Evolutionary conservation across 345 rosid genomes (phyloP).

Genomic region (Eucalyptus viminalis): DNA sequence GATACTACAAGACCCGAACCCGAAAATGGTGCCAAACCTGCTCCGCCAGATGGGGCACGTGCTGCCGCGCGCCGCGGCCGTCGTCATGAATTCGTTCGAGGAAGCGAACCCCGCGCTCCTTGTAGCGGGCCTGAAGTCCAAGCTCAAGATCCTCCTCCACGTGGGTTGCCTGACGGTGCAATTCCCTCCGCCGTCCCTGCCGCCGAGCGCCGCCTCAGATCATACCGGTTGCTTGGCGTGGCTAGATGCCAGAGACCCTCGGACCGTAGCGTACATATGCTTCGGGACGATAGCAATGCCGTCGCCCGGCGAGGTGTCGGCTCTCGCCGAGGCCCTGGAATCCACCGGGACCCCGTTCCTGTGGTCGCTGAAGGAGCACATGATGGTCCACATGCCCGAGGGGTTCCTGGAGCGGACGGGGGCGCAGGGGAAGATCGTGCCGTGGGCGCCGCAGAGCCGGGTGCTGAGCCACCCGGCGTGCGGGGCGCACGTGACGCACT

Average conservation of each 20-base stretch:
- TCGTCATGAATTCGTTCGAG: background rate
- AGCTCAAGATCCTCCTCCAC: background rate
- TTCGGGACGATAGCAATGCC: constrained; percentile 30
- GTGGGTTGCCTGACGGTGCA: background rate
- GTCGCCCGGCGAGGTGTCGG: constrained; percentile 29
- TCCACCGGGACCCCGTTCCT: constrained; percentile 14
- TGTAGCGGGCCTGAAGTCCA: background rate
- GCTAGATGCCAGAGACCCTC: constrained; percentile 20
- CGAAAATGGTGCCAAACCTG: background rate
- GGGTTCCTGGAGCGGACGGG: constrained; percentile 19
- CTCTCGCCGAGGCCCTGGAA: constrained; percentile 38
- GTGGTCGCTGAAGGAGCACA: constrained; percentile 2
- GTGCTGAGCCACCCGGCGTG: constrained; percentile 26
- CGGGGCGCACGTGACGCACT: constrained; percentile 28
- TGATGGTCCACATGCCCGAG: background rate
- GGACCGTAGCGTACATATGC: constrained; percentile 38
- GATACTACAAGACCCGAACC: background rate
- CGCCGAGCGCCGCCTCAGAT: constrained; percentile 1
- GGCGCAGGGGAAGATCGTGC: constrained; percentile 28
- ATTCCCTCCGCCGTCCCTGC: background rate
- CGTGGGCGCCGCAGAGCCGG: constrained; percentile 42
- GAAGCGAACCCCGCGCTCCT: background rate
- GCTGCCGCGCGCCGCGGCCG: background rate
- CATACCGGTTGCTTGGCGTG: constrained; percentile 33
- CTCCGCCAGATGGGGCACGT: background rate